Evolutionary conservation across 1,284 basidiomycete species (phyloP), one percentile per base, ranked within the genome.

Genomic region (Ustilago tritici): DNA sequence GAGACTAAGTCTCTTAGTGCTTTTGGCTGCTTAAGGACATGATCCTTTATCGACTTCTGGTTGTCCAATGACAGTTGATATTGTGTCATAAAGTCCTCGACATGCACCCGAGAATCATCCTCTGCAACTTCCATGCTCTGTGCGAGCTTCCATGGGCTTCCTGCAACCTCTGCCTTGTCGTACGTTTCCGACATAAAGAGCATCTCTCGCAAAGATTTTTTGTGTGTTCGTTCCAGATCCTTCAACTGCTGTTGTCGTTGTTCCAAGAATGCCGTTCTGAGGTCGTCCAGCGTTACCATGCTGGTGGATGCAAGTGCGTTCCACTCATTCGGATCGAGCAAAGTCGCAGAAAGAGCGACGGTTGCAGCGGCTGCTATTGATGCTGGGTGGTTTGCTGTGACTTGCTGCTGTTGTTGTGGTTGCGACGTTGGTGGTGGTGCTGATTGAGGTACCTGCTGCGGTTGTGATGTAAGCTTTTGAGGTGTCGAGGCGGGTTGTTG

Each of bases 281-380:
- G 66, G 28, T 77, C 75, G 32, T 77, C 70, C 28, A 77, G 34
- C 0, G 75, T 77, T 17, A 77, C 75, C 75, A 77, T 77, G 56
- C 75, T 77, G 5, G 75, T 77, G 0, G 75, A 77, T 35, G 75
- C 75, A 17, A 77, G 70, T 34, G 70, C 66, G 31, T 77, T 77
- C 75, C 75, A 77, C 36, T 77, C 75, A 38, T 70, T 77, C 1
- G 75, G 75, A 46, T 77, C 70, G 46, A 77, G 75, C 38, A 71
- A 38, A 2, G 66, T 73, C 5, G 75, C 75, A 8, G 75, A 77
- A 8, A 77, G 56, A 1, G 75, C 75, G 49, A 77, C 62, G 6
- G 75, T 73, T 0, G 75, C 70, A 3, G 75, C 75, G 15, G 75
- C 75, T 36, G 75, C 75, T 54, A 77, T 73, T 7, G 70, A 77